Percentiles rank a stretch among this genome's conserved stretches.
Evolutionary conservation across 192 early-diverging fungal species (phyloP).

Genomic region (Coemansia erecta): DNA sequence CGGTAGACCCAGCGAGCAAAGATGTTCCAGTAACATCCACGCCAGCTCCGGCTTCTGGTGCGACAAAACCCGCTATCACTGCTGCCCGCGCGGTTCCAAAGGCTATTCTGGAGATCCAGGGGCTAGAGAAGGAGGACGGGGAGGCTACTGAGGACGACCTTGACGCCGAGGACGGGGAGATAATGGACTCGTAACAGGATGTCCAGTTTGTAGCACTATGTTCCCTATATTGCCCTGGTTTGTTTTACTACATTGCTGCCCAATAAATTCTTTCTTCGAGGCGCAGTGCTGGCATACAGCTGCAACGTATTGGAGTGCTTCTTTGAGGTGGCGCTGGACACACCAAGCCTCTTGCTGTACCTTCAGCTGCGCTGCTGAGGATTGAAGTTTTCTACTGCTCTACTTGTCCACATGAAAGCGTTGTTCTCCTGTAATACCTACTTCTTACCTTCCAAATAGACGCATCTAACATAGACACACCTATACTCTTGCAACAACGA

Average conservation of each 20-base stretch:
- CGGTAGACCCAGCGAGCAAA: no score
- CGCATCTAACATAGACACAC: neutral
- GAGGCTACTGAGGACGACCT: conserved; percentile 50
- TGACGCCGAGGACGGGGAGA: conserved; percentile 52
- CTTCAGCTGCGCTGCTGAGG: no score
- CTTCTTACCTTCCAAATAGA: neutral
- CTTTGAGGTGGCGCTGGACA: no score
- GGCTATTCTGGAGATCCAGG: conserved; percentile 8
- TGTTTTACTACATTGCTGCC: no score
- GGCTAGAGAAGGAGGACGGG: conserved; percentile 36
- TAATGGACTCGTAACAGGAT: conserved; percentile 19
- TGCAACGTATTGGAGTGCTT: no score
- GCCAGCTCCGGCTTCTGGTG: no score
- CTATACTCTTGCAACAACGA: neutral
- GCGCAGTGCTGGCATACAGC: no score
- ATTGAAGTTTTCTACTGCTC: no score
- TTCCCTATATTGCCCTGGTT: neutral
- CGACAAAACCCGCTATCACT: neutral
- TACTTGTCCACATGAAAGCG: neutral
- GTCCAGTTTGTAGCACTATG: neutral
- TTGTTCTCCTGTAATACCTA: neutral
- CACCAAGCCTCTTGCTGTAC: no score
- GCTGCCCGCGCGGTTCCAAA: neutral
- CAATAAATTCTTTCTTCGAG: no score
- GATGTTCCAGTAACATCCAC: no score